A percentile compares a stretch with the other conserved stretches of the same genome.
phyloP scores from a whole-genome alignment of 495 filamentous ascomycete genomes.

The Jackrogersella multiformis region DNA sequence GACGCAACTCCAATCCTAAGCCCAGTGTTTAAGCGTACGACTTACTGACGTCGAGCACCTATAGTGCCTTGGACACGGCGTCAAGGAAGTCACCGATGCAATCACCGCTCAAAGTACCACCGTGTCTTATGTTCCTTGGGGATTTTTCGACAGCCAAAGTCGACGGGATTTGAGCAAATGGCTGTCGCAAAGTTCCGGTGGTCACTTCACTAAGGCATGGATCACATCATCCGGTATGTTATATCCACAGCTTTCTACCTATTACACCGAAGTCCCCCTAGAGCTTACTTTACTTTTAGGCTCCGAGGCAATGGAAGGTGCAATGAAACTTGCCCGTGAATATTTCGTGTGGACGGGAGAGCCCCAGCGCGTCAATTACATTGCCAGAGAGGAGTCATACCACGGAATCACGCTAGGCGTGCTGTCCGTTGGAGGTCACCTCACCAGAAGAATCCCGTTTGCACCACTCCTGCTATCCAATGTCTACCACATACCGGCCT shows the following conservation, averaged over 20 bases:
- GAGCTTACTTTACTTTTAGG: slow-evolving; percentile 51
- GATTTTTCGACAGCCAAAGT: slow-evolving; percentile 50
- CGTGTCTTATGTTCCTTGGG: slow-evolving; percentile 53
- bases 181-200: slow-evolving; percentile 54
- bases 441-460: slow-evolving; percentile 69
- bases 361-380: slow-evolving; percentile 62
- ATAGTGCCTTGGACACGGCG: slow-evolving; percentile 58
- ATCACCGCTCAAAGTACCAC: slow-evolving; percentile 45
- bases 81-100: slow-evolving; percentile 51
- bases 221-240: slow-evolving; percentile 35
- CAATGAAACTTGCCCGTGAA: slow-evolving; percentile 74
- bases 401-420: slow-evolving; percentile 79
- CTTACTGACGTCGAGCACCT: slow-evolving; percentile 4
- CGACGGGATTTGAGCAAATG: slow-evolving; percentile 48
- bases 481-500: slow-evolving; percentile 72
- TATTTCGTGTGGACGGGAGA: slow-evolving; percentile 66
- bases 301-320: slow-evolving; percentile 76
- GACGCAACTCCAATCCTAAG: neutral
- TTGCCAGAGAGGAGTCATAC: slow-evolving; percentile 74
- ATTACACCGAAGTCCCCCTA: neutral
- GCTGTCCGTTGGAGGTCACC: slow-evolving; percentile 70
- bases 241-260: neutral
- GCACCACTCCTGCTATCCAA: slow-evolving; percentile 70
- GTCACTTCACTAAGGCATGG: slow-evolving; percentile 56
- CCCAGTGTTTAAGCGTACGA: neutral